Evolutionary conservation across 192 early-diverging fungal genomes (phyloP).

Genomic region (Chytriomyces sp.): DNA sequence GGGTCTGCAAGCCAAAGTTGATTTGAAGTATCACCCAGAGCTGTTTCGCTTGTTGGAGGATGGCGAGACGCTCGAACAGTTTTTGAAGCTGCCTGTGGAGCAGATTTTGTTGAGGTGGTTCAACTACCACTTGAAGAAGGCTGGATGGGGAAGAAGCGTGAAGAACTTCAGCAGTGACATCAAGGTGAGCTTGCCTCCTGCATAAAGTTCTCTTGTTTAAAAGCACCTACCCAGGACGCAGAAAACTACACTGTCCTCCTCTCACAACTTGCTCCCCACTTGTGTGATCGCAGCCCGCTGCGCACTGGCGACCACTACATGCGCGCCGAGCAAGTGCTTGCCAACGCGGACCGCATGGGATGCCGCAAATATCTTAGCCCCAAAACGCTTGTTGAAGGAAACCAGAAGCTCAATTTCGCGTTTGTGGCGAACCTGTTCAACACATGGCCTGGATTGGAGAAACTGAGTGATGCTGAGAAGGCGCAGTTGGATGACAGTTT

Average conservation of each 20-base stretch:
- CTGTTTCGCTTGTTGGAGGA: slow-evolving; percentile 92
- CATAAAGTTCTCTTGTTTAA: not conserved
- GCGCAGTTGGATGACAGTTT: slow-evolving; percentile 81
- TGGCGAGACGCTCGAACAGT: slow-evolving; percentile 92
- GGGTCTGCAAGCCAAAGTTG: slow-evolving; percentile 93
- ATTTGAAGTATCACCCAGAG: slow-evolving; percentile 98
- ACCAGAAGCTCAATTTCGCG: slow-evolving; percentile 97
- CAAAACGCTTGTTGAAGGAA: slow-evolving; percentile 92
- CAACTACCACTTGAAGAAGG: slow-evolving; percentile 97
- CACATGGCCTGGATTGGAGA: slow-evolving; percentile 91
- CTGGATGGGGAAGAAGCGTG: slow-evolving; percentile 81
- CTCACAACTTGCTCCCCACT: slow-evolving; percentile 83
- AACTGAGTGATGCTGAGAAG: slow-evolving; percentile 85
- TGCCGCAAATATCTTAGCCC: slow-evolving; percentile 95
- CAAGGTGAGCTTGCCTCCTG: slow-evolving; percentile 41
- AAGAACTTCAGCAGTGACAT: slow-evolving; percentile 92
- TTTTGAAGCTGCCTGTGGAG: slow-evolving; percentile 91
- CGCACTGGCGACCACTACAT: slow-evolving; percentile 72
- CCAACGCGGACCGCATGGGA: slow-evolving; percentile 88
- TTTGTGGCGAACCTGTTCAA: slow-evolving; percentile 99
- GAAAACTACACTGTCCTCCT: slow-evolving; percentile 94
- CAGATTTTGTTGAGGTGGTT: slow-evolving; percentile 98
- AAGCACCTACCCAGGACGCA: slow-evolving; percentile 60
- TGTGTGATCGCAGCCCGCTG: slow-evolving; percentile 82
- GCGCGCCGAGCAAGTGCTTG: slow-evolving; percentile 87